Evolutionary conservation across 176 grass and related monocot species (phyloP), one percentile per base, ranked within the genome.

Genomic region (Rhynchospora pubera): DNA sequence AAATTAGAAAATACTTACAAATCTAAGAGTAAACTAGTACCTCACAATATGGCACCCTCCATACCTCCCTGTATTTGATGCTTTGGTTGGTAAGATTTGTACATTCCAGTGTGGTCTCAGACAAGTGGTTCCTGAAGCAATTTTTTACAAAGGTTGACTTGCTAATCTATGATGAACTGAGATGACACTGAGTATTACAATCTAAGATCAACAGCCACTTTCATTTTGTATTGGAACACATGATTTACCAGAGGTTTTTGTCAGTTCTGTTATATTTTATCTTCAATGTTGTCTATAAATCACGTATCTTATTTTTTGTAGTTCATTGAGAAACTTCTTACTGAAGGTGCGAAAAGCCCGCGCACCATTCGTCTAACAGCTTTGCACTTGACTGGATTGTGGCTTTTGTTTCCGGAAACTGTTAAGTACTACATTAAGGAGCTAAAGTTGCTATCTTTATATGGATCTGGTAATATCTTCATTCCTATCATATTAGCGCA

Each of bases 321-420:
- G 92, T 97, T 97, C 79, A 84, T 94, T 15, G 87, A 83, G 59
- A 93, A 90, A 85, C 87, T 97, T 86, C 94, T 97, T 84, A 77
- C 78, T 77, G 94, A 93, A 87, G 91, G 94, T 71, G 85, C 84
- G 59, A 97, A 90, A 88, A 97, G 94, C 83, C 94, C 94, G 82
- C 89, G 91, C 62, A 97, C 94, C 50, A 91, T 91, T 85, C 89
- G 94, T 66, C 79, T 97, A 67, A 91, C 87, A 76, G 91, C 94
- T 91, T 90, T 97, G 72, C 94, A 97, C 69, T 85, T 97, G 62
- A 91, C 87, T 83, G 94, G 94, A 84, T 80, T 97, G 77, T 93
- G 91, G 94, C 87, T 97, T 48, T 85, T 89, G 85, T 88, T 90
- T 76, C 94, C 94, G 21, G 57, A 91, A 90, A 94, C 88, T 62